Conservation (phyloP, 495 filamentous ascomycete genomes). For the Elaphomyces granulatus region DNA sequence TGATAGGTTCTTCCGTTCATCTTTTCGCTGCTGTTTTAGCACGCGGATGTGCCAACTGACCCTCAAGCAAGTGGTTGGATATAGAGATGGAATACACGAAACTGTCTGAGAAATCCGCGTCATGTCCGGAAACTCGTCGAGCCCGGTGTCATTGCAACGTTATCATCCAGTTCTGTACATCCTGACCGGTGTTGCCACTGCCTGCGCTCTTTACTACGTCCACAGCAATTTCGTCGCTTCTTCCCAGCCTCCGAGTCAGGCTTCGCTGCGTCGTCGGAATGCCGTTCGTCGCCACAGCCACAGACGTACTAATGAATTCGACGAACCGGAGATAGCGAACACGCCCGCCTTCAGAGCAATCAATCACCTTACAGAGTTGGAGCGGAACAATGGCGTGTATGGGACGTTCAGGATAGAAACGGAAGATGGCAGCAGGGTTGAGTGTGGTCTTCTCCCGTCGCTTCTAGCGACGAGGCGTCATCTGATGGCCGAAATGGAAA, state of each 20-base stretch:
- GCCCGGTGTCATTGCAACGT: slow-evolving; percentile 23
- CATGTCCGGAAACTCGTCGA: not conserved
- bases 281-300: slow-evolving; percentile 30
- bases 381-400: slow-evolving; percentile 33
- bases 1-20: not conserved
- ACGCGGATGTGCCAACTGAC: no score
- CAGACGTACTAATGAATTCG: slow-evolving; percentile 12
- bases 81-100: not conserved
- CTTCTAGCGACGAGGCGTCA: slow-evolving; percentile 32
- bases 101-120: not conserved
- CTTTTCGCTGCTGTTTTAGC: no score
- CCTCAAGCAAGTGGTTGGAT: not conserved
- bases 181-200: slow-evolving; percentile 34
- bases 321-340: slow-evolving; percentile 13
- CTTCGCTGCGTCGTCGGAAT: slow-evolving; percentile 32
- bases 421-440: slow-evolving; percentile 32
- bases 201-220: slow-evolving; percentile 35
- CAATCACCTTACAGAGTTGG: slow-evolving; percentile 30
- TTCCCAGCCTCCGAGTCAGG: slow-evolving; percentile 11
- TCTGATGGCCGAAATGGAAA: slow-evolving; percentile 31
- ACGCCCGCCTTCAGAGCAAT: slow-evolving; percentile 30
- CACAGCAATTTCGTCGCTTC: slow-evolving; percentile 24
- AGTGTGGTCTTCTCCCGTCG: slow-evolving; percentile 33
- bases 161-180: slow-evolving; percentile 37
- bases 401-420: slow-evolving; percentile 36